These are phyloP conservation scores for Theileria annulata DNA, from an alignment of 169 alveolate species.

Conservation along the genomic window DNA sequence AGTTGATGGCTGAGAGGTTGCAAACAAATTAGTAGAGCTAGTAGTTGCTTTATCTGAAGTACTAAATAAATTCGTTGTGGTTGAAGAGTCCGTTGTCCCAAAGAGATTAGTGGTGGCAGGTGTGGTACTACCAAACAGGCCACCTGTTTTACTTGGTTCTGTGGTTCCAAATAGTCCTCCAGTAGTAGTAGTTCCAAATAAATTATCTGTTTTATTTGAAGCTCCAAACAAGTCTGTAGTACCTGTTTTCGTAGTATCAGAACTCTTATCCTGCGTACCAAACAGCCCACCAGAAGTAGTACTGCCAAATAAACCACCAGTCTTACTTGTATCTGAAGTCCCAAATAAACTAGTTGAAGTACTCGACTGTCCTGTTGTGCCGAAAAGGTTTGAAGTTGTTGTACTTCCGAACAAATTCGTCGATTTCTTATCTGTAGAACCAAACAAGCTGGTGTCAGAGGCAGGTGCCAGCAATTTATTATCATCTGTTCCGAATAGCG, in stretches of 20 bases:
- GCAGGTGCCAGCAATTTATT: neutral
- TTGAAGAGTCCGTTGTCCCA: conserved; percentile 15
- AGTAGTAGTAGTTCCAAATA: conserved; percentile 11
- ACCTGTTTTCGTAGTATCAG: conserved; percentile 15
- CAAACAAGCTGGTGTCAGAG: neutral
- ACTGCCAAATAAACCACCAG: conserved; percentile 36
- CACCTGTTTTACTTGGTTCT: conserved; percentile 18
- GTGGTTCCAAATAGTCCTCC: conserved; percentile 6
- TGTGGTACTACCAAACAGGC: conserved; percentile 28
- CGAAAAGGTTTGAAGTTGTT: neutral
- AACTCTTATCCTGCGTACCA: neutral
- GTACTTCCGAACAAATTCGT: conserved; percentile 13
- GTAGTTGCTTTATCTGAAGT: conserved; percentile 6
- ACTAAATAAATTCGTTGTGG: conserved; percentile 31
- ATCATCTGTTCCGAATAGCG: neutral
- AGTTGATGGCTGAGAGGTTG: conserved; percentile 20
- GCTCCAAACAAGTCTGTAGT: neutral
- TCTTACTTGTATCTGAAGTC: conserved; percentile 6
- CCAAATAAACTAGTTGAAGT: conserved; percentile 22
- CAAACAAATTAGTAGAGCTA: conserved; percentile 25
- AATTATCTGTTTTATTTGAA: neutral
- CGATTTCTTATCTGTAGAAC: conserved; percentile 2
- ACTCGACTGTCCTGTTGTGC: neutral
- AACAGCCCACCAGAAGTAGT: conserved; percentile 6
- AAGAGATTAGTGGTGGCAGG: conserved; percentile 8